These are phyloP conservation scores for Psilocybe cubensis DNA, from an alignment of 768 basidiomycete species.

Conservation along the genomic window DNA sequence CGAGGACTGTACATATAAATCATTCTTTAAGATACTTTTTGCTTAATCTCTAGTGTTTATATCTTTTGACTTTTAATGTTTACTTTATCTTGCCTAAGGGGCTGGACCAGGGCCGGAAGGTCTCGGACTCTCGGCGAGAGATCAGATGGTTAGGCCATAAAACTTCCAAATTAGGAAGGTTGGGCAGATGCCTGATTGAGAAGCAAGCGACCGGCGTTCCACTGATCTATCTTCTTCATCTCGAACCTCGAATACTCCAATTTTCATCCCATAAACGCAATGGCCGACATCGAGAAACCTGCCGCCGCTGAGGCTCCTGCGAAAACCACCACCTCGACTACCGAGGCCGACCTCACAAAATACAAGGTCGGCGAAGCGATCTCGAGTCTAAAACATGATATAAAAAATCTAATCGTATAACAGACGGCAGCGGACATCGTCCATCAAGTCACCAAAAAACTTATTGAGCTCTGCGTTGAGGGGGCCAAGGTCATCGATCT, in stretches of 20 bases:
- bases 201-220: constrained; percentile 2
- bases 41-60: background rate
- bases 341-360: constrained; percentile 81
- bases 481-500: constrained; percentile 91
- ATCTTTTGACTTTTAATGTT: background rate
- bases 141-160: constrained; percentile 3
- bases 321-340: constrained; percentile 58
- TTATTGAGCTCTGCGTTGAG: constrained; percentile 75
- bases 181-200: constrained; percentile 12
- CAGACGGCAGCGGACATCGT: constrained; percentile 94
- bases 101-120: background rate
- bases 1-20: background rate
- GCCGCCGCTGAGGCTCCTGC: constrained; percentile 35
- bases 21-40: background rate
- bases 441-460: constrained; percentile 80
- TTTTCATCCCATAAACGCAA: constrained; percentile 30
- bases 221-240: constrained; percentile 8
- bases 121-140: background rate
- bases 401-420: constrained; percentile 28
- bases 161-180: constrained; percentile 28
- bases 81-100: background rate
- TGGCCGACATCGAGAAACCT: constrained; percentile 66
- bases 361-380: constrained; percentile 66
- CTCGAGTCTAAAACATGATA: constrained; percentile 10
- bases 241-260: constrained; percentile 1